Evolutionary conservation across 2,329 filamentous ascomycete genomes (phyloP), one percentile per base, ranked within the genome.

Genomic region (Coniella lustricola): DNA sequence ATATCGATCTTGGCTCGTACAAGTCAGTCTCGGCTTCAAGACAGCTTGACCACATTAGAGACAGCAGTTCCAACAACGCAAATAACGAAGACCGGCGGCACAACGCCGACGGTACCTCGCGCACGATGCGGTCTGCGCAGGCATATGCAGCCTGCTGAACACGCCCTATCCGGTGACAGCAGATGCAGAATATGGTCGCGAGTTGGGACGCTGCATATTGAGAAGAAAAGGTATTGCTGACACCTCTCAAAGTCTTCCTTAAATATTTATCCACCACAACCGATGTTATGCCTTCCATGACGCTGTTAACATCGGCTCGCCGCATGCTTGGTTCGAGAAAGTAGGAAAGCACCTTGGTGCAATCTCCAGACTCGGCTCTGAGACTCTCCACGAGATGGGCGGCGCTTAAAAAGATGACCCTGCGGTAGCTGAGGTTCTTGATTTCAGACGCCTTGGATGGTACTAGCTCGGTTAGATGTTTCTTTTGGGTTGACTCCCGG

Each of bases 31-130:
- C 93, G 12, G 86, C 86, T 63, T 98, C 91, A 14, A 98, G 73
- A 62, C 93, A 98, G 60, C 90, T 91, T 41, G 82, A 81, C 91
- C 91, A 98, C 84, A 98, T 90, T 22, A 98, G 77, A 3, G 89
- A 91, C 16, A 98, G 72, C 3, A 98, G 77, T 64, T 98, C 94
- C 9, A 98, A 74, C 14, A 99, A 74, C 2, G 91, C 90, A 67
- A 97, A 98, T 0, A 99, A 73, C 1, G 94, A 95, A 7, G 85
- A 83, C 56, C 87, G 86, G 60, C 96, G 87, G 61, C 91, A 97
- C 14, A 99, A 74, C 2, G 88, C 85, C 3, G 93, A 96, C 1
- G 93, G 93, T 5, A 95, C 84, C 54, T 88, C 82, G 12, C 73
- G 76, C 53, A 98, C 84, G 50, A 98, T 90, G 50, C 84, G 84